Conservation (phyloP, 257 asterid species). For the Scutellaria baicalensis region DNA sequence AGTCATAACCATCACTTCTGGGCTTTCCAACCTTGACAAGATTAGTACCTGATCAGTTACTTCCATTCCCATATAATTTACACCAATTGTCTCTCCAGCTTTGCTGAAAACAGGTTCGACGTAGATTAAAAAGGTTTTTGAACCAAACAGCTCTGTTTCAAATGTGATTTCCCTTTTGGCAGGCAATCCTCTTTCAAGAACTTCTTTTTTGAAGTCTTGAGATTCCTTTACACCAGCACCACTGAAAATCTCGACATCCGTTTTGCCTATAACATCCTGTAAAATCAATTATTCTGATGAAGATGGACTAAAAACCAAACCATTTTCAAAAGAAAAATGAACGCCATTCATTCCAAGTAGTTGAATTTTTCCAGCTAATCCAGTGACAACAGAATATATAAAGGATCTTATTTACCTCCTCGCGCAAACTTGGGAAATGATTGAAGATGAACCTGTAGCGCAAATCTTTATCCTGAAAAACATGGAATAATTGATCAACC, state of each 20-base stretch:
- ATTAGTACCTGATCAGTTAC: slow-evolving; percentile 76
- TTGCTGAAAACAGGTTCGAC: slow-evolving; percentile 93
- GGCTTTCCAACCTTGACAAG: background rate
- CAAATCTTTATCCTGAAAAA: slow-evolving; percentile 70
- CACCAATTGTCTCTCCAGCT: slow-evolving; percentile 76
- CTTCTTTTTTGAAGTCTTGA: slow-evolving; percentile 85
- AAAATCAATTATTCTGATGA: slow-evolving; percentile 20
- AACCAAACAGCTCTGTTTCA: slow-evolving; percentile 80
- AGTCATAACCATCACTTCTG: background rate
- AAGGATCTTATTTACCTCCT: slow-evolving; percentile 46
- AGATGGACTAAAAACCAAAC: background rate
- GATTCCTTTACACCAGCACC: slow-evolving; percentile 93
- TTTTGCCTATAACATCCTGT: slow-evolving; percentile 94
- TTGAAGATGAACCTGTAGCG: slow-evolving; percentile 89
- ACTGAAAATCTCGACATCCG: slow-evolving; percentile 76
- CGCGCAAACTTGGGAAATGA: slow-evolving; percentile 86
- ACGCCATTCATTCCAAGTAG: too few relatives aligned
- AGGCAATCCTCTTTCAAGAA: slow-evolving; percentile 66
- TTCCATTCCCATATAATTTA: slow-evolving; percentile 96
- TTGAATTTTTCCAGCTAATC: too few relatives aligned
- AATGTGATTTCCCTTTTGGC: slow-evolving; percentile 90
- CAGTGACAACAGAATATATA: too few relatives aligned
- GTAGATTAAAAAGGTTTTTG: slow-evolving; percentile 73
- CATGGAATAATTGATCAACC: background rate
- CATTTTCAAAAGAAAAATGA: too few relatives aligned